phyloP scores from a whole-genome alignment of 1,284 basidiomycete species.

The Psilocybe mexicana region DNA sequence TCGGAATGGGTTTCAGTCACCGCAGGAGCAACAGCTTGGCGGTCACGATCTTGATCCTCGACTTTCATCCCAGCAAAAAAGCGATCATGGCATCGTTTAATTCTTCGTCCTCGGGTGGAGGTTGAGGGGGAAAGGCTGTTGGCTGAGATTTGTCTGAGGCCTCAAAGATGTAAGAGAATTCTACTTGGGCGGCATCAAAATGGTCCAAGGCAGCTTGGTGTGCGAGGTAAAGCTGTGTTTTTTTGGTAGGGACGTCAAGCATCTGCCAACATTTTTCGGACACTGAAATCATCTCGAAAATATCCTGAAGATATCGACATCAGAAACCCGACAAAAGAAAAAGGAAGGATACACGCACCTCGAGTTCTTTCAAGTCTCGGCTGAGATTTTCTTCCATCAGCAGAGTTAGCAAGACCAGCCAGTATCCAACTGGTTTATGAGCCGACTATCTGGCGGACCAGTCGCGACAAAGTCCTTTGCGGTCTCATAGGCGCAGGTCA shows the following conservation, averaged over 20 bases:
- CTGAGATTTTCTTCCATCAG: constrained; percentile 50
- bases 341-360: constrained; percentile 36
- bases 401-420: constrained; percentile 56
- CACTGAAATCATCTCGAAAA: constrained; percentile 43
- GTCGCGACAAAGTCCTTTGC: constrained; percentile 52
- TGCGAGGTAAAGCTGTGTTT: constrained; percentile 49
- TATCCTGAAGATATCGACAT: constrained; percentile 30
- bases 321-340: not conserved
- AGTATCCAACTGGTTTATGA: constrained; percentile 56
- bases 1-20: constrained; percentile 35
- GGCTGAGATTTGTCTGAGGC: constrained; percentile 32
- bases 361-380: constrained; percentile 46
- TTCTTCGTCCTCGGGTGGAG: constrained; percentile 18
- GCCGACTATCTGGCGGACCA: constrained; percentile 60
- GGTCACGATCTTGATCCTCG: constrained; percentile 23
- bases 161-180: constrained; percentile 45
- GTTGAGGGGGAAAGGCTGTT: not conserved
- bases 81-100: constrained; percentile 53
- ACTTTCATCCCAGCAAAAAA: constrained; percentile 50
- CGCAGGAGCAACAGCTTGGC: not conserved
- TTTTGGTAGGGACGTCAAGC: constrained; percentile 42
- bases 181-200: constrained; percentile 41
- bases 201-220: constrained; percentile 40
- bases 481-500: constrained; percentile 57
- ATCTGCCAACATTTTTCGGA: constrained; percentile 50